Evolutionary conservation across 2,329 filamentous ascomycete genomes (phyloP).

Genomic region (Fusarium citri): DNA sequence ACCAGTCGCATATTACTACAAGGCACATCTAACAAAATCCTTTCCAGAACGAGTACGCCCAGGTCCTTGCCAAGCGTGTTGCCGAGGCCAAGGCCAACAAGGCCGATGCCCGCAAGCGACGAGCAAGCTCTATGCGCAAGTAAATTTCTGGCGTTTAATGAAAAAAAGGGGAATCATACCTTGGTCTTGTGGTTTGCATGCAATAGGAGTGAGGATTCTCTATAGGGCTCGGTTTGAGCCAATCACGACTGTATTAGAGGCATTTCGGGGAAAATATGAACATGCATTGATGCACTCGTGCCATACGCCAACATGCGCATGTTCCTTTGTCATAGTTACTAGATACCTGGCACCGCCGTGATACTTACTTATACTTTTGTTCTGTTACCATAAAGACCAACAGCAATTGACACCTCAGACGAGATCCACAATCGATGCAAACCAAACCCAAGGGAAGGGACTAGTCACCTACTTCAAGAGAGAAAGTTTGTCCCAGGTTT

Average conservation of each 20-base stretch:
- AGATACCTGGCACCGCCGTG: background rate
- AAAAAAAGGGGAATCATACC: conserved; percentile 52
- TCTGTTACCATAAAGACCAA: background rate
- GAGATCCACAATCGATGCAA: background rate
- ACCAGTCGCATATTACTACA: fast-evolving
- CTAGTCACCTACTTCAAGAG: background rate
- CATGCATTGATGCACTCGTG: conserved; percentile 49
- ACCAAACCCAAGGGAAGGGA: background rate
- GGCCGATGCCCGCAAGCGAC: conserved; percentile 94
- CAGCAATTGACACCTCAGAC: background rate
- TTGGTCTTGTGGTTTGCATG: conserved; percentile 56
- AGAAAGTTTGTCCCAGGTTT: background rate
- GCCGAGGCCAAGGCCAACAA: conserved; percentile 94
- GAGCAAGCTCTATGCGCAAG: conserved; percentile 95
- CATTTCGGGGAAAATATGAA: conserved; percentile 53
- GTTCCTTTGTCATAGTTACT: background rate
- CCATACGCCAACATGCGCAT: conserved; percentile 30
- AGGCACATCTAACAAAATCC: background rate
- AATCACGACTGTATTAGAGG: conserved; percentile 55
- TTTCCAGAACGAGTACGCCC: conserved; percentile 90
- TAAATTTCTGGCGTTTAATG: conserved; percentile 63
- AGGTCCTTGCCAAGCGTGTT: conserved; percentile 96
- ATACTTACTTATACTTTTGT: background rate
- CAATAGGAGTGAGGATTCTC: conserved; percentile 56
- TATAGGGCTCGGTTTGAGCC: conserved; percentile 48